These are phyloP conservation scores for Serendipita sp. DNA, from an alignment of 768 basidiomycete species.

Conservation along the genomic window DNA sequence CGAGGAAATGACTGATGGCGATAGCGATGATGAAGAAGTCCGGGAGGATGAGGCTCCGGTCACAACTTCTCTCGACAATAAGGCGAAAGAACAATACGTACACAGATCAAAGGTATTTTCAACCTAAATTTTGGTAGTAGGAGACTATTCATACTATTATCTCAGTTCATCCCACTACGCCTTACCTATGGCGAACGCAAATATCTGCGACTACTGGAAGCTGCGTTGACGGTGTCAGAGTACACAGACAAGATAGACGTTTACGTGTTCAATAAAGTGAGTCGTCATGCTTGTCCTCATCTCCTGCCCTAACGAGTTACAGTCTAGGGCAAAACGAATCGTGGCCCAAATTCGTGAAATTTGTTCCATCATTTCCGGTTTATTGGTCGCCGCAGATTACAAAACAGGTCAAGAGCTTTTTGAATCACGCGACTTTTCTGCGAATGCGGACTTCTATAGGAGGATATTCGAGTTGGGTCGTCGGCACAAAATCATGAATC, in stretches of 20 bases:
- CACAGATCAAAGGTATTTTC: constrained; percentile 41
- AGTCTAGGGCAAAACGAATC: constrained; percentile 74
- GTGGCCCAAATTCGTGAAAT: constrained; percentile 76
- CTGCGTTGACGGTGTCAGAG: constrained; percentile 69
- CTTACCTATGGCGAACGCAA: constrained; percentile 63
- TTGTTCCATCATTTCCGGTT: constrained; percentile 74
- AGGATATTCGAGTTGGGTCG: constrained; percentile 19
- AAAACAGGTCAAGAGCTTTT: constrained; percentile 81
- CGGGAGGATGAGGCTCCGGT: neutral
- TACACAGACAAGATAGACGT: constrained; percentile 83
- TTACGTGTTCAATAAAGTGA: constrained; percentile 3
- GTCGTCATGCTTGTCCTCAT: neutral
- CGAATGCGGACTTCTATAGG: constrained; percentile 68
- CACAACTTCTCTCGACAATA: constrained; percentile 14
- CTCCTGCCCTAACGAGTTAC: constrained; percentile 36
- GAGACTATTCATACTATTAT: constrained; percentile 40
- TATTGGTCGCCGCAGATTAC: constrained; percentile 70
- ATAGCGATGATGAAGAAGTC: constrained; percentile 26
- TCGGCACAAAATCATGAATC: constrained; percentile 83
- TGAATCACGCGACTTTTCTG: constrained; percentile 61
- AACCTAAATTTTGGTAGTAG: constrained; percentile 55
- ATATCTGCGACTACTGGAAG: constrained; percentile 68
- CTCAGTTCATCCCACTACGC: constrained; percentile 68
- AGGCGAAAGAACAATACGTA: constrained; percentile 19
- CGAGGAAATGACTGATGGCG: constrained; percentile 33